Evolutionary conservation across 345 rosid genomes (phyloP).

Genomic region (Boechera stricta): DNA sequence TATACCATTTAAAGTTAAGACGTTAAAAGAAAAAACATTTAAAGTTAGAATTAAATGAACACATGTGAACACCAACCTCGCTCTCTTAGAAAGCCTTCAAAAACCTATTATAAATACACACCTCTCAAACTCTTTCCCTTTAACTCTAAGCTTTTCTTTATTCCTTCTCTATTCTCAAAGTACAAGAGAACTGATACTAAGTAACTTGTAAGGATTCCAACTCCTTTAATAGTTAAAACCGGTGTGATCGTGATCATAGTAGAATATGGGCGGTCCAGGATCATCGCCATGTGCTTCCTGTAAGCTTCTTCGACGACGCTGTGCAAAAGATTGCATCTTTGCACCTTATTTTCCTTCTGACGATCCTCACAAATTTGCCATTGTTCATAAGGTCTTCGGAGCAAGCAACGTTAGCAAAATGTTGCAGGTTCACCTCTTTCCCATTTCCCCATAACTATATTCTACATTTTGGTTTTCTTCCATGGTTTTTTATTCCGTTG

Average conservation of each 20-base stretch:
- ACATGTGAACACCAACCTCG: constrained; percentile 40
- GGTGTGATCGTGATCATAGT: constrained; percentile 5
- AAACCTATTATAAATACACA: constrained; percentile 61
- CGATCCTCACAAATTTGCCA: constrained; percentile 82
- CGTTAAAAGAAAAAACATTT: constrained; percentile 2
- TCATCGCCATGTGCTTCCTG: constrained; percentile 90
- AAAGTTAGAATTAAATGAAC: constrained; percentile 47
- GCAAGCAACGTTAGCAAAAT: constrained; percentile 91
- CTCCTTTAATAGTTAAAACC: background rate
- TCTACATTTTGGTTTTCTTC: background rate
- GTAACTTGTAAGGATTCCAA: background rate
- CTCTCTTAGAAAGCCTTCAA: constrained; percentile 29
- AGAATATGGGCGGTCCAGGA: constrained; percentile 53
- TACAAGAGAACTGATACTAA: constrained; percentile 18
- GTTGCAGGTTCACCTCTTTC: constrained; percentile 63
- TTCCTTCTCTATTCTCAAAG: constrained; percentile 23
- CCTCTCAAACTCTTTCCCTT: constrained; percentile 46
- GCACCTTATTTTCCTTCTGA: constrained; percentile 91
- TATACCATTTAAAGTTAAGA: background rate
- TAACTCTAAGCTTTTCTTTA: constrained; percentile 44
- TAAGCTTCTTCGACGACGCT: constrained; percentile 77
- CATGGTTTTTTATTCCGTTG: background rate
- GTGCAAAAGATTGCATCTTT: constrained; percentile 82
- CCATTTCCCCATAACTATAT: constrained; percentile 1
- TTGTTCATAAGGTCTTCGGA: constrained; percentile 87